These are phyloP conservation scores for Artemisia tridentata DNA, from an alignment of 129 eudicot genomes.

Conservation along the genomic window DNA sequence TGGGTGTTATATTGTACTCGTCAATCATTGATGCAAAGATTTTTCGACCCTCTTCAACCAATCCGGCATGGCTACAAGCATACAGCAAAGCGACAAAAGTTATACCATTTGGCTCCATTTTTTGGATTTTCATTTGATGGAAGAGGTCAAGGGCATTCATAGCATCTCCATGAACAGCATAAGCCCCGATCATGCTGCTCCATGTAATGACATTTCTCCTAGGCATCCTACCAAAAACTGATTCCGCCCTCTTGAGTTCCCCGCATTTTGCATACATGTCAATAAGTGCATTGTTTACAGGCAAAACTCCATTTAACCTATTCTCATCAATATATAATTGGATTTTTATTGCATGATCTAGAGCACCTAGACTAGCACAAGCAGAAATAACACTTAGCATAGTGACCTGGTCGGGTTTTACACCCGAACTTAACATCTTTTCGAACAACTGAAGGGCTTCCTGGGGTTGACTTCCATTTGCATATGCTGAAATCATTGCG, in stretches of 20 bases:
- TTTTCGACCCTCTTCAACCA: slow-evolving; percentile 56
- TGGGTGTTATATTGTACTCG: slow-evolving; percentile 59
- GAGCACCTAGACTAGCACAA: slow-evolving; percentile 65
- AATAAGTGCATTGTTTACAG: slow-evolving; percentile 64
- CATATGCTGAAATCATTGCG: slow-evolving; percentile 80
- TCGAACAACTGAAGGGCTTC: slow-evolving; percentile 60
- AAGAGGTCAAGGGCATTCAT: slow-evolving; percentile 49
- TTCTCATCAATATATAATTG: slow-evolving; percentile 44
- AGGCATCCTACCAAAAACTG: slow-evolving; percentile 45
- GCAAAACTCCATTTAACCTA: slow-evolving; percentile 47
- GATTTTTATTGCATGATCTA: slow-evolving; percentile 51
- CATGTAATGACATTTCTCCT: slow-evolving; percentile 62
- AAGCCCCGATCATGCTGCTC: slow-evolving; percentile 69
- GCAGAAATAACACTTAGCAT: slow-evolving; percentile 82
- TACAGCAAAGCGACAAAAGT: slow-evolving; percentile 71
- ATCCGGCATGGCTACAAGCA: slow-evolving; percentile 82
- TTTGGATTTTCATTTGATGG: slow-evolving; percentile 53
- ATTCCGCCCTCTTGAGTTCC: slow-evolving; percentile 51
- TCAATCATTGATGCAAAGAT: slow-evolving; percentile 54
- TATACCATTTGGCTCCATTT: slow-evolving; percentile 56
- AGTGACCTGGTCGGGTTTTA: slow-evolving; percentile 69
- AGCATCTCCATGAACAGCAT: slow-evolving; percentile 72
- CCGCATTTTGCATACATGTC: slow-evolving; percentile 93
- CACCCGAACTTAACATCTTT: slow-evolving; percentile 48
- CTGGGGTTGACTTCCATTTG: slow-evolving; percentile 58